phyloP scores from a whole-genome alignment of 129 eudicot species.

The Artemisia annua region DNA sequence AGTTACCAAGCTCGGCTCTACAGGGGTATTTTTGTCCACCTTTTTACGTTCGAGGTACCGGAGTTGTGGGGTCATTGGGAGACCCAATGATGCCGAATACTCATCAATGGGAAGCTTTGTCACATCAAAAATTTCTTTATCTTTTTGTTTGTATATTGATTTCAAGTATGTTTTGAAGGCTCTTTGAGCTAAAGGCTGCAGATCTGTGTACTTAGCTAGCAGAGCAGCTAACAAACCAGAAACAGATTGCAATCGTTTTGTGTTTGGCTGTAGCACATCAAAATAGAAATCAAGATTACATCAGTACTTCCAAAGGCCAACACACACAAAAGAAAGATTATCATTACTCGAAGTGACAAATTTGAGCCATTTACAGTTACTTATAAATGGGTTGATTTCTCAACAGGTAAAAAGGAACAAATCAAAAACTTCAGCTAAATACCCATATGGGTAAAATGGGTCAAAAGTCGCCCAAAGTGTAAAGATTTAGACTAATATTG shows the following conservation, averaged over 20 bases:
- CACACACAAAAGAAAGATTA: background rate
- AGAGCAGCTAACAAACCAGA: constrained; percentile 72
- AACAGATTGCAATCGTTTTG: constrained; percentile 70
- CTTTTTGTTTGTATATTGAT: constrained; percentile 67
- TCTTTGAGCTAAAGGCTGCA: constrained; percentile 69
- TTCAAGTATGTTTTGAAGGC: constrained; percentile 80
- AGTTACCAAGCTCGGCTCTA: constrained; percentile 32
- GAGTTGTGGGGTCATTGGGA: constrained; percentile 92
- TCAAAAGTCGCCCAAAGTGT: background rate
- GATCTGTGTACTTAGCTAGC: constrained; percentile 63
- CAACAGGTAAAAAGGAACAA: background rate
- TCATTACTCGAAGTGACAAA: background rate
- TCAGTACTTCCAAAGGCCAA: constrained; percentile 4
- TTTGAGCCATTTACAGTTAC: background rate
- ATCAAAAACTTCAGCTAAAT: background rate
- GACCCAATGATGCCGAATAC: constrained; percentile 87
- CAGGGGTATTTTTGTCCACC: constrained; percentile 36
- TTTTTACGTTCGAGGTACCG: constrained; percentile 67
- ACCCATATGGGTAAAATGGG: background rate
- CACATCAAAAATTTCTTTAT: constrained; percentile 86
- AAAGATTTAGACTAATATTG: background rate
- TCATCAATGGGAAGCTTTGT: constrained; percentile 80
- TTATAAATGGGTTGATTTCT: background rate
- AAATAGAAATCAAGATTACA: background rate
- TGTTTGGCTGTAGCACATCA: constrained; percentile 55